phyloP scores from a whole-genome alignment of 352 stramenopile species.

The Globisporangium cylindrosporum region DNA sequence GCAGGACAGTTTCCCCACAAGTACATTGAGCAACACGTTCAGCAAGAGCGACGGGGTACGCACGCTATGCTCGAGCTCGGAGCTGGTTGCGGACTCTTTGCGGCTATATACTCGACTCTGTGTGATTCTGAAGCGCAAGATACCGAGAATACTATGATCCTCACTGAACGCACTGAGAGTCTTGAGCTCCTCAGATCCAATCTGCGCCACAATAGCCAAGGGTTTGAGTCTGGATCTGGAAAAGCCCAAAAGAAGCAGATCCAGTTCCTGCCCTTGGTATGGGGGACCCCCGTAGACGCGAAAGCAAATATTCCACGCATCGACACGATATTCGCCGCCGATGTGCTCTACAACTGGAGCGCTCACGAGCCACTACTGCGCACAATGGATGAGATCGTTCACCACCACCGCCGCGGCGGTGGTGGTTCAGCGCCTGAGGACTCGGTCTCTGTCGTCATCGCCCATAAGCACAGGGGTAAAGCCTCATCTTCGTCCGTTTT shows the following conservation, averaged over 20 bases:
- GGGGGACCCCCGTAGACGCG: slow-evolving; percentile 21
- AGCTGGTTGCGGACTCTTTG: slow-evolving; percentile 52
- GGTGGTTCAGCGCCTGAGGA: neutral
- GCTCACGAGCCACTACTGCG: slow-evolving; percentile 39
- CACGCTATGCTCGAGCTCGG: slow-evolving; percentile 39
- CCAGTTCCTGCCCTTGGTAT: slow-evolving; percentile 26
- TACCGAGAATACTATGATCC: slow-evolving; percentile 15
- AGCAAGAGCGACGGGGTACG: neutral
- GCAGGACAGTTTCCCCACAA: neutral
- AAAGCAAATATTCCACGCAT: neutral
- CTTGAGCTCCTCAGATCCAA: slow-evolving; percentile 28
- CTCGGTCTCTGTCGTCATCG: slow-evolving; percentile 27
- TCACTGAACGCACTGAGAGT: slow-evolving; percentile 40
- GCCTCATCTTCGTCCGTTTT: slow-evolving; percentile 15
- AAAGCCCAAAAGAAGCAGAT: neutral
- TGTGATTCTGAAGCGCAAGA: neutral
- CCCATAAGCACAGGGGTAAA: slow-evolving; percentile 51
- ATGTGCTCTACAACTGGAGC: slow-evolving; percentile 68
- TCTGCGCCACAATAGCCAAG: slow-evolving; percentile 21
- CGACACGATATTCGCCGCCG: slow-evolving; percentile 38
- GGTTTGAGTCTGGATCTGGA: neutral
- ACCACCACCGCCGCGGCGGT: neutral
- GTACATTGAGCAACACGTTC: neutral
- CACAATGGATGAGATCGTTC: slow-evolving; percentile 23
- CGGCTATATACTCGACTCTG: slow-evolving; percentile 20